Evolutionary conservation across 73 alveolate species (phyloP).

Genomic region (Breviolum minutum): DNA sequence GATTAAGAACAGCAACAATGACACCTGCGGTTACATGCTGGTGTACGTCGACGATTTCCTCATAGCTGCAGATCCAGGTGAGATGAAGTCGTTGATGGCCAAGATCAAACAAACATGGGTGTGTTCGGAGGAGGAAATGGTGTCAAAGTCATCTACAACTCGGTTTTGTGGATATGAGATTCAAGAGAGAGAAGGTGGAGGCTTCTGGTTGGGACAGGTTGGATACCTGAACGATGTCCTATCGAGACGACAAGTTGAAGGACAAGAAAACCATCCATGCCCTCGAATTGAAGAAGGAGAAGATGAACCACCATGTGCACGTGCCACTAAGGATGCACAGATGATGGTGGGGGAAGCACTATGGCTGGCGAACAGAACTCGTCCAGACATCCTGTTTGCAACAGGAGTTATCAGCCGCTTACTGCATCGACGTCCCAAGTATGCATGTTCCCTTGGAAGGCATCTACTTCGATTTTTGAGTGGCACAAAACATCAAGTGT

Average conservation of each 20-base stretch:
- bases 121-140: not conserved
- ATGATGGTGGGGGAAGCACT: not conserved
- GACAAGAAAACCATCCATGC: not conserved
- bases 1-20: not conserved
- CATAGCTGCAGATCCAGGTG: not conserved
- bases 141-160: not conserved
- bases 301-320: not conserved
- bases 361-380: not conserved
- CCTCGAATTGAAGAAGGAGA: not conserved
- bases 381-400: not conserved
- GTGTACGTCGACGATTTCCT: conserved; percentile 8
- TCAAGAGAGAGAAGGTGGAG: not conserved
- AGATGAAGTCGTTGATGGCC: not conserved
- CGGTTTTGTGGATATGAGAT: not conserved
- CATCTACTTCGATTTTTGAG: not conserved
- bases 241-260: not conserved
- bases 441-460: not conserved
- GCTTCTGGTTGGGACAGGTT: not conserved
- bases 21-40: not conserved
- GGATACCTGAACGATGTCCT: not conserved
- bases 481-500: not conserved
- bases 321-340: not conserved
- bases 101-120: not conserved
- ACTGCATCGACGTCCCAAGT: not conserved
- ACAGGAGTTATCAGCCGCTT: not conserved